Base-by-base conservation (phyloP, 208 protist species). In the Leishmania tropica region DNA sequence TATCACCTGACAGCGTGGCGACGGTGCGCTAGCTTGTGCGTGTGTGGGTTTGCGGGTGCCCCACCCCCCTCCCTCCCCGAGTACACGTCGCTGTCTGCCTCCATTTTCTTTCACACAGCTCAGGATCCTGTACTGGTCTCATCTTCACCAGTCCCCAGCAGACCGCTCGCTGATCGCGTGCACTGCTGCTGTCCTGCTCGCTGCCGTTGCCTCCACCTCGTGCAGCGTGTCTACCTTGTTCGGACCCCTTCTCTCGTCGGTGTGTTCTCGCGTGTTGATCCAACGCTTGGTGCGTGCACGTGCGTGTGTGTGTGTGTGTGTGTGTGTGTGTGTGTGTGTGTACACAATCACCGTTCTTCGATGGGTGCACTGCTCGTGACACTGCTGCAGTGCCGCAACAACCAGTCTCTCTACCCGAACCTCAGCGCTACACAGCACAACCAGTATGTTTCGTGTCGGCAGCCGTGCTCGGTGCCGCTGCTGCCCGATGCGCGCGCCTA, bases 301-400 rank as follows among this genome's bases (percentile, higher is more conserved):
- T 62, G 24, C 4, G 28, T 62, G 56, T 13, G 4, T 24, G 17
- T 13, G n/a, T n/a, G n/a, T n/a, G n/a, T n/a, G n/a, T n/a, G n/a
- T n/a, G n/a, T n/a, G n/a, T n/a, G n/a, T n/a, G n/a, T n/a, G 19
- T 62, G 24, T 4, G 28, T 62, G 56, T 13, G 4, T 24, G 17
- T 13, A 42, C 13, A 37, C 31, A 3, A 47, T 48, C 67, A 47
- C 19, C 2, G 4, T 48, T 53, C 48, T 8, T 48, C 60, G 58
- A 88, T 88, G 85, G 85, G 85, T 76, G 65, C 76, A n/a, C 35
- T 85, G 56, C 85, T 88, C 54, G 81, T 88, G 1, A 81, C 81
- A 1, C 76, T 88, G n/a, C 78, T 88, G 64, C 85, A 88, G 73
- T 78, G 78, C 40, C 85, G 80, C 70, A 73, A 74, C 78, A 75